Base-by-base conservation (phyloP, 2,329 filamentous ascomycete genomes). In the Teratosphaeriaceae sp. region DNA sequence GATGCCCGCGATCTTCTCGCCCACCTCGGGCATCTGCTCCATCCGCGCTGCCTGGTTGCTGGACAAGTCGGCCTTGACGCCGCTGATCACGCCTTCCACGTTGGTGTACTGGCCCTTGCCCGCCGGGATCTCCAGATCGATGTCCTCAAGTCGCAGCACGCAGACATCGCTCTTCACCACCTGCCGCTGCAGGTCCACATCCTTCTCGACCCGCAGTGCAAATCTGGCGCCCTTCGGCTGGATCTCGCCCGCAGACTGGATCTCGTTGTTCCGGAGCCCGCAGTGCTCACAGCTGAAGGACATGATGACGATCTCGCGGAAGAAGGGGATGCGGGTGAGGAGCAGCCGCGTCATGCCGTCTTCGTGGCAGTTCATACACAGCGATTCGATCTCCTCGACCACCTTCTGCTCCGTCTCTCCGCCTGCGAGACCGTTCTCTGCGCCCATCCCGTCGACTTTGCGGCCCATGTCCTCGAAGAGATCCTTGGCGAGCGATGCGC, bases 241-340 rank as follows among this genome's bases (percentile, higher is more conserved):
- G 49, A 97, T 90, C 56, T 88, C 80, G 48, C 88, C 88, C 21
- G 92, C 92, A 7, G 89, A 82, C 63, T 96, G 90, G 56, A 98
- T 85, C 58, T 96, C 90, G 65, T 89, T 89, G 72, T 97, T 95
- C 53, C 84, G 80, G 68, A 90, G 84, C 61, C 81, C 73, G 71
- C 92, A 98, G 67, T 96, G 80, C 5, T 87, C 81, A 73, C 92
- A 98, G 53, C 79, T 78, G 67, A 98, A 98, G 49, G 90, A 97
- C 82, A 96, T 95, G 65, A 98, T 79, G 58, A 98, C 88, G 50
- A 98, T 82, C 66, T 98, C 90, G 70, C 88, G 88, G 74, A 98
- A 98, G 75, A 88, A 97, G 13, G 92, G 92, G 43, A 98, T 96
- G 52, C 81, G 80, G 13, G 94, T 94, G 42, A 98, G 80, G 33